Evolutionary conservation across 768 basidiomycete species (phyloP).

Genomic region (Piloderma croceum): DNA sequence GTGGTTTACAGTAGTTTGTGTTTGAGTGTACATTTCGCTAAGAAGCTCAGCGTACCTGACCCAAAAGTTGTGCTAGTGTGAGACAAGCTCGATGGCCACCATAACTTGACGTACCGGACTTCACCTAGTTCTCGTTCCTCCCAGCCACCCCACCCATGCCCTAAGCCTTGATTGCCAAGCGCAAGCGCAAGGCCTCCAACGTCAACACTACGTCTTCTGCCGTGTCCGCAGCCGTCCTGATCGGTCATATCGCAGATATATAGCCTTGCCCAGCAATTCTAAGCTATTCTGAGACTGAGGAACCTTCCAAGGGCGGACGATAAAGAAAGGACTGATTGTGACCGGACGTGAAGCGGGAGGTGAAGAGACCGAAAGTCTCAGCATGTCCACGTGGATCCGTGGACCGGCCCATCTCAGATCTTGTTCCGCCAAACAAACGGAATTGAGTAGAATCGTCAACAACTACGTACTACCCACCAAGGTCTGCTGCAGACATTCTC

Average conservation of each 20-base stretch:
- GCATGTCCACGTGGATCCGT: no score
- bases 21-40: slow-evolving; percentile 80
- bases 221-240: slow-evolving; percentile 24
- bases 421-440: no score
- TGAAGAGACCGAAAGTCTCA: no score
- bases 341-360: no score
- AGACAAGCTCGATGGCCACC: not conserved
- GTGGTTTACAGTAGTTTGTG: slow-evolving; percentile 63
- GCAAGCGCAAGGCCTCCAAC: slow-evolving; percentile 85
- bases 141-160: slow-evolving; percentile 68
- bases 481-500: no score
- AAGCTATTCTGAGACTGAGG: no score
- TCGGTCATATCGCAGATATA: slow-evolving; percentile 26
- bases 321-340: no score
- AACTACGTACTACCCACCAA: no score
- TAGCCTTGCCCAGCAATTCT: no score
- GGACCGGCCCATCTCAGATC: no score
- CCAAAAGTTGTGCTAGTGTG: slow-evolving; percentile 4
- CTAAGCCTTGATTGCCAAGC: slow-evolving; percentile 52
- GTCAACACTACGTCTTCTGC: slow-evolving; percentile 75
- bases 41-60: slow-evolving; percentile 78
- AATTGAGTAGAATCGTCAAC: no score
- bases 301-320: no score
- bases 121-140: slow-evolving; percentile 42
- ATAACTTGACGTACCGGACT: slow-evolving; percentile 34